These are phyloP conservation scores for Podospora comata DNA, from an alignment of 495 filamentous ascomycete genomes.

Conservation along the genomic window DNA sequence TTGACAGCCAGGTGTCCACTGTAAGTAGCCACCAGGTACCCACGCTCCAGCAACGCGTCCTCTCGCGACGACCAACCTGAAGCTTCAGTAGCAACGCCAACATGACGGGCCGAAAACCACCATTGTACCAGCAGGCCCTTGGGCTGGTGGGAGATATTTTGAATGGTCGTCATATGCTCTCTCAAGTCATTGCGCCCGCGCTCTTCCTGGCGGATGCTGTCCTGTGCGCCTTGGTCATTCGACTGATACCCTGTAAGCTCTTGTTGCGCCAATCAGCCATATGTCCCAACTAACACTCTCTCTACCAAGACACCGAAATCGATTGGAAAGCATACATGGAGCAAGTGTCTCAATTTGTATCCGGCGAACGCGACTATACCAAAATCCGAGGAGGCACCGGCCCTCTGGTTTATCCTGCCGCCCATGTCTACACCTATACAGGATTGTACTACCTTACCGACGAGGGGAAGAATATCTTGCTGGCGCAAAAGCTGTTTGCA, in stretches of 20 bases:
- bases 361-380: conserved; percentile 85
- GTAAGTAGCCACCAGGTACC: not conserved
- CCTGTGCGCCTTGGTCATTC: conserved; percentile 72
- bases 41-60: conserved; percentile 22
- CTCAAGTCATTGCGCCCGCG: conserved; percentile 50
- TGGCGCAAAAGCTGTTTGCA: conserved; percentile 78
- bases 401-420: conserved; percentile 89
- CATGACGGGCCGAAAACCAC: conserved; percentile 19
- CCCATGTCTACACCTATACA: conserved; percentile 88
- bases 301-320: conserved; percentile 82
- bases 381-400: conserved; percentile 84
- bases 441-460: conserved; percentile 74
- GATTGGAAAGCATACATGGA: conserved; percentile 98
- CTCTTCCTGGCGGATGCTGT: conserved; percentile 70
- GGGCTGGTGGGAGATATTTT: conserved; percentile 36
- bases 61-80: conserved; percentile 3
- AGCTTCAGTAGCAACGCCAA: conserved; percentile 5
- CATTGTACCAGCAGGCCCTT: conserved; percentile 18
- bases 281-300: conserved; percentile 4
- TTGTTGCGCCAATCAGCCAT: not conserved
- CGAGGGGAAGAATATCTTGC: conserved; percentile 68
- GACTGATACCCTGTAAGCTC: conserved; percentile 78
- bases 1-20: conserved; percentile 1
- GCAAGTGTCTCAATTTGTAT: conserved; percentile 72
- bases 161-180: conserved; percentile 41